Percentiles rank a stretch among this genome's conserved stretches.
These are phyloP conservation scores for Arctium lappa DNA, from an alignment of 129 eudicot species.

Conservation along the genomic window DNA sequence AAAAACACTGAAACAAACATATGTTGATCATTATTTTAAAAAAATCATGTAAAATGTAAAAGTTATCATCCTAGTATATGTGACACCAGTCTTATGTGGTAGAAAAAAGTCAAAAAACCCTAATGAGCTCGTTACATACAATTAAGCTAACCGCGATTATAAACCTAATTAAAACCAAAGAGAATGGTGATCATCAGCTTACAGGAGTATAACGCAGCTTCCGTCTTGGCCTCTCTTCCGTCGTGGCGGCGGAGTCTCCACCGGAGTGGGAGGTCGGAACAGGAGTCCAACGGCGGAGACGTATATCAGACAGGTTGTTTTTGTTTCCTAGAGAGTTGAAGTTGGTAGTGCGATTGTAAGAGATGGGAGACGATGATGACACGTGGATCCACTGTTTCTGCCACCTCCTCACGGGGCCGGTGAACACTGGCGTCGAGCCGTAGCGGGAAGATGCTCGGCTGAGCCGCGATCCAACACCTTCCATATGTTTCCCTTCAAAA, in stretches of 20 bases:
- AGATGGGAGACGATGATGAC: neutral
- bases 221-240: neutral
- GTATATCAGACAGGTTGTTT: neutral
- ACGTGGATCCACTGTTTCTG: slow-evolving; percentile 49
- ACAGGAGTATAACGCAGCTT: slow-evolving; percentile 41
- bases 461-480: slow-evolving; percentile 39
- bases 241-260: neutral
- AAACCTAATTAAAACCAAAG: neutral
- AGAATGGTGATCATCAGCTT: neutral
- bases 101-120: too few relatives aligned
- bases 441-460: slow-evolving; percentile 46
- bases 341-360: neutral
- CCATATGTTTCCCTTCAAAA: slow-evolving; percentile 18
- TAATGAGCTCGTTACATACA: neutral
- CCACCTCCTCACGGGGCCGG: slow-evolving; percentile 57
- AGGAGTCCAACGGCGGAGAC: slow-evolving; percentile 42
- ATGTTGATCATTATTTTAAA: too few relatives aligned
- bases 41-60: too few relatives aligned
- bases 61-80: too few relatives aligned
- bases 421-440: slow-evolving; percentile 35
- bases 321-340: neutral
- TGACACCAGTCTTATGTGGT: too few relatives aligned
- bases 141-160: neutral
- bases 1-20: too few relatives aligned
- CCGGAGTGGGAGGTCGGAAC: slow-evolving; percentile 21